phyloP scores from a whole-genome alignment of 768 basidiomycete genomes.

The Amanita polypyramis region DNA sequence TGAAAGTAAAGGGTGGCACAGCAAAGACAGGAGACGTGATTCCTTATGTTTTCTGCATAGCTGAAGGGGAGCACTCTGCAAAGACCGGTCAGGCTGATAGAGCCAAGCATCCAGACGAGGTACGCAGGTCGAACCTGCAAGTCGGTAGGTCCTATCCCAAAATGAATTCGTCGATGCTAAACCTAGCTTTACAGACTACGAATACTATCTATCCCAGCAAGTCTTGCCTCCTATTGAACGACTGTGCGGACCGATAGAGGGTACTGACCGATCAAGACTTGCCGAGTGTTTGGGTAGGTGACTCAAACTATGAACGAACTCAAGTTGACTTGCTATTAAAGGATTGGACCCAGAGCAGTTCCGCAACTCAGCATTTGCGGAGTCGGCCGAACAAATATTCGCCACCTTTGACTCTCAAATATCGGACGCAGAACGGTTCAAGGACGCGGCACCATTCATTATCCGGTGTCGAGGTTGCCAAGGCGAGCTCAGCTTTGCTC shows the following conservation, averaged over 20 bases:
- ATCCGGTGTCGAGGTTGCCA: conserved; percentile 75
- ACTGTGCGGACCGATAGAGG: conserved; percentile 92
- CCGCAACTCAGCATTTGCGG: conserved; percentile 27
- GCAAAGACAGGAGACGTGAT: conserved; percentile 89
- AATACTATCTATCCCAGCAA: conserved; percentile 86
- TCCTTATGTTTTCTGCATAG: conserved; percentile 86
- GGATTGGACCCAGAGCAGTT: conserved; percentile 56
- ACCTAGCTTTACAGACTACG: conserved; percentile 52
- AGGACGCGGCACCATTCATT: conserved; percentile 57
- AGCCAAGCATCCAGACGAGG: conserved; percentile 90
- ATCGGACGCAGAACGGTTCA: conserved; percentile 82
- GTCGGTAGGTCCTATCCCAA: conserved; percentile 44
- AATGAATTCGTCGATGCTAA: conserved; percentile 5
- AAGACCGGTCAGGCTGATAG: conserved; percentile 80
- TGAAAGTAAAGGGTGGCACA: conserved; percentile 76
- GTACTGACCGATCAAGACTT: conserved; percentile 82
- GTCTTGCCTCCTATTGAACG: conserved; percentile 92
- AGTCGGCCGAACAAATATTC: conserved; percentile 56
- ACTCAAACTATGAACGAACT: not conserved
- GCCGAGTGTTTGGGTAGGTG: conserved; percentile 85
- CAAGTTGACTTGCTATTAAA: conserved; percentile 15
- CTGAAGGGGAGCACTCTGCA: conserved; percentile 58
- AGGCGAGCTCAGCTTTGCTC: conserved; percentile 42
- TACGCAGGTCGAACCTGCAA: conserved; percentile 59
- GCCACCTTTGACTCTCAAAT: conserved; percentile 81